phyloP scores from a whole-genome alignment of 176 grass and related monocot genomes.

The Pontederia crassipes region DNA sequence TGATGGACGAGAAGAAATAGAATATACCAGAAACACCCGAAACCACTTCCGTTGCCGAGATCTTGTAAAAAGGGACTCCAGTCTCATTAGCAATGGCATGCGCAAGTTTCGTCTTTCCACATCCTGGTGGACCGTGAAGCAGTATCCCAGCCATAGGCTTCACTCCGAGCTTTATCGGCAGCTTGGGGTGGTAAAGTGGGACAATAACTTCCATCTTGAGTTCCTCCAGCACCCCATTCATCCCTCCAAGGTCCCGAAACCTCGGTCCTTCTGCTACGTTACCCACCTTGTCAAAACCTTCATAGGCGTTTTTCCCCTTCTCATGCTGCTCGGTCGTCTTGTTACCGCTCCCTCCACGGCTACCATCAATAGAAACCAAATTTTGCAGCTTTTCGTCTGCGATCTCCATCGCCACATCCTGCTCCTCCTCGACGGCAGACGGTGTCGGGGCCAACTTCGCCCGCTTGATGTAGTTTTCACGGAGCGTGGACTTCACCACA shows the following conservation, averaged over 20 bases:
- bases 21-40: conserved; percentile 77
- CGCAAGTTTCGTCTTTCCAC: conserved; percentile 81
- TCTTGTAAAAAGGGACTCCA: conserved; percentile 81
- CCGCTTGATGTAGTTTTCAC: conserved; percentile 38
- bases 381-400: conserved; percentile 35
- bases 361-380: conserved; percentile 1
- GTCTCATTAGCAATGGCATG: conserved; percentile 93
- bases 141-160: conserved; percentile 62
- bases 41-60: conserved; percentile 66
- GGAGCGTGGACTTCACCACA: conserved; percentile 50
- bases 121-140: conserved; percentile 71
- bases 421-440: conserved; percentile 9
- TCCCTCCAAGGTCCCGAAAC: conserved; percentile 64
- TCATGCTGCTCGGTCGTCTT: conserved; percentile 1
- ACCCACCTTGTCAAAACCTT: not conserved
- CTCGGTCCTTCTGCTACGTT: conserved; percentile 27
- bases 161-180: conserved; percentile 59
- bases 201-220: conserved; percentile 91
- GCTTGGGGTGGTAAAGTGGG: conserved; percentile 63
- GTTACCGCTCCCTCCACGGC: conserved; percentile 23
- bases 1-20: not conserved
- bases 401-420: conserved; percentile 61
- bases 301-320: conserved; percentile 17
- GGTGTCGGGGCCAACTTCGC: conserved; percentile 9
- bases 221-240: conserved; percentile 53